Evolutionary conservation across 2,329 filamentous ascomycete species (phyloP), one percentile per base, ranked within the genome.

Genomic region (Hymenoscyphus occultus): DNA sequence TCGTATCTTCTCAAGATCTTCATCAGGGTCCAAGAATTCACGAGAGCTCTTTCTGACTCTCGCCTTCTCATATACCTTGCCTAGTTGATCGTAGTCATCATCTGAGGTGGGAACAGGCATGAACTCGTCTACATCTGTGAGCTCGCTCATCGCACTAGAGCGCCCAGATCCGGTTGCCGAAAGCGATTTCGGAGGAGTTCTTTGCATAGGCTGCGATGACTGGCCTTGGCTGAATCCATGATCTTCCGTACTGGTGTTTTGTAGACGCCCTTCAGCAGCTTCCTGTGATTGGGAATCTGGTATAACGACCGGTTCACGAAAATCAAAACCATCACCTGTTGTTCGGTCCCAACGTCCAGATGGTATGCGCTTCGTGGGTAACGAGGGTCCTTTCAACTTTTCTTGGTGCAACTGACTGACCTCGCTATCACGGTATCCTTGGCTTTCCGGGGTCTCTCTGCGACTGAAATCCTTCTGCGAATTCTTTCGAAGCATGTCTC

Each of bases 401-500:
- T 54, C 56, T 59, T 59, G 56, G 32, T 35, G 35, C 35, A 35
- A 35, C 35, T 35, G 5, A 59, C 13, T 39, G 35, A 35, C 35
- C 19, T 39, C 56, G 13, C 5, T 58, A 31, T 35, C n/a, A n/a
- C n/a, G 13, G 14, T 59, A 16, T 13, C 13, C n/a, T 6, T 39
- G 56, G 39, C 3, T 59, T 22, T 59, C 31, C 14, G 19, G 58
- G 19, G 48, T 48, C 39, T 60, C 19, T 19, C n/a, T 28, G 1
- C 39, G 39, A 42, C 39, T 40, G n/a, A 45, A 28, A n/a, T 45
- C 10, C 56, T 57, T 60, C 9, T 42, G 58, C 19, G 39, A 42
- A 28, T 60, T 60, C n/a, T 42, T 60, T 28, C 35, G 39, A 31
- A 60, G 58, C 39, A 45, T 60, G 19, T 54, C 22, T 54, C 48